Conservation (phyloP, 2,329 filamentous ascomycete genomes). For the Sclerotinia minor region DNA sequence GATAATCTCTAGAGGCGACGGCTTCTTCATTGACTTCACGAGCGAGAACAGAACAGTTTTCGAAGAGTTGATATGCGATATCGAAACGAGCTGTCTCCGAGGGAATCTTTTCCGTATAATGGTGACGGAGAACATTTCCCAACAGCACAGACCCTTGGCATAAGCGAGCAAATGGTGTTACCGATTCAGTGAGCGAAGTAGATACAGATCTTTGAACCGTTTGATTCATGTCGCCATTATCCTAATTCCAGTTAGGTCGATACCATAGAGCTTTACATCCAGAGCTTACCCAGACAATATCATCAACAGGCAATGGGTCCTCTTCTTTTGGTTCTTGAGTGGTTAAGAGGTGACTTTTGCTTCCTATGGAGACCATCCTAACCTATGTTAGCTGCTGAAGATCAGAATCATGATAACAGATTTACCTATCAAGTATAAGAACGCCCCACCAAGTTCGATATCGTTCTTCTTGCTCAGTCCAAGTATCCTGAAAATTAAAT, state of each 20-base stretch:
- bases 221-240: slow-evolving; percentile 43
- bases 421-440: slow-evolving; percentile 48
- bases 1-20: slow-evolving; percentile 31
- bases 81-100: slow-evolving; percentile 33
- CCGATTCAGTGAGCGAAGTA: slow-evolving; percentile 47
- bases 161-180: slow-evolving; percentile 54
- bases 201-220: slow-evolving; percentile 39
- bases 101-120: slow-evolving; percentile 31
- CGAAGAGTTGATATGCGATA: slow-evolving; percentile 36
- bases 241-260: slow-evolving; percentile 36
- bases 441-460: slow-evolving; percentile 52
- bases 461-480: slow-evolving; percentile 51
- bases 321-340: slow-evolving; percentile 38
- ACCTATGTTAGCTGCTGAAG: slow-evolving; percentile 24
- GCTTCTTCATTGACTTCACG: slow-evolving; percentile 37
- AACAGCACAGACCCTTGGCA: slow-evolving; percentile 45
- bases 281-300: slow-evolving; percentile 45
- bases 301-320: slow-evolving; percentile 38
- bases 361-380: slow-evolving; percentile 40
- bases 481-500: slow-evolving; percentile 42
- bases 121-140: slow-evolving; percentile 42
- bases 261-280: not conserved
- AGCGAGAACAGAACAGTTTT: slow-evolving; percentile 34
- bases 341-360: slow-evolving; percentile 37
- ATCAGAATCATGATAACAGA: not conserved